Percentiles rank a stretch among this genome's conserved stretches.
These are phyloP conservation scores for Aspergillus sp. DNA, from an alignment of 2,329 filamentous ascomycete species.

Conservation along the genomic window DNA sequence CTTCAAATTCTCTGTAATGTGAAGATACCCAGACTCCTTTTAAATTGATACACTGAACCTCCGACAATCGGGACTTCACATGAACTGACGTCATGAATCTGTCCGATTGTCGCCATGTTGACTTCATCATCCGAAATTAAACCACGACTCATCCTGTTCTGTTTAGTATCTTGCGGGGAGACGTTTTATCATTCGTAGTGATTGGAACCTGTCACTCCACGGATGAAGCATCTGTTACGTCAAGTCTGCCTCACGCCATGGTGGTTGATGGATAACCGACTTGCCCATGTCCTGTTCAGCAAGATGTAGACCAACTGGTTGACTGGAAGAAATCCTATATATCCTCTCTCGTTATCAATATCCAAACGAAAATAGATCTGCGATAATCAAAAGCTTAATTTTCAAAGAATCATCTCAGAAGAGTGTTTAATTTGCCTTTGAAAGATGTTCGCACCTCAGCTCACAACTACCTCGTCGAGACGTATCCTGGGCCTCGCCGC, in stretches of 20 bases:
- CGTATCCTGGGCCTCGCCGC: constrained; percentile 2
- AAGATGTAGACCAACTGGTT: not conserved
- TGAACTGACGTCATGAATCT: no score
- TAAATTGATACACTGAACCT: no score
- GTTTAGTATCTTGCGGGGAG: no score
- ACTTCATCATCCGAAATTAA: constrained; percentile 1
- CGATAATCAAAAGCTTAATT: not conserved
- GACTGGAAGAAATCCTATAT: no score
- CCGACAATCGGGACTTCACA: no score
- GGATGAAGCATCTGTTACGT: constrained; percentile 18
- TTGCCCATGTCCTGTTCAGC: not conserved
- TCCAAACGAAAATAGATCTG: not conserved
- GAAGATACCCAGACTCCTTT: no score
- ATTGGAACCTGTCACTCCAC: not conserved
- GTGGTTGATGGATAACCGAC: not conserved
- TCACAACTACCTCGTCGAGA: constrained; percentile 4
- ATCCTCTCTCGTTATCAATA: no score
- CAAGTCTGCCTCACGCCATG: constrained; percentile 7
- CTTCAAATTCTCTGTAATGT: no score
- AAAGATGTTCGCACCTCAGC: constrained; percentile 8
- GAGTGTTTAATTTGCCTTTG: constrained; percentile 4
- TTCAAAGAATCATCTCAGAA: not conserved
- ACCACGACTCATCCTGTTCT: no score
- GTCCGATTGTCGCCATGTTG: constrained; percentile 1
- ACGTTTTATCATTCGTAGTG: not conserved